phyloP scores from a whole-genome alignment of 306 rosid genomes.

The Echinosophora koreensis region DNA sequence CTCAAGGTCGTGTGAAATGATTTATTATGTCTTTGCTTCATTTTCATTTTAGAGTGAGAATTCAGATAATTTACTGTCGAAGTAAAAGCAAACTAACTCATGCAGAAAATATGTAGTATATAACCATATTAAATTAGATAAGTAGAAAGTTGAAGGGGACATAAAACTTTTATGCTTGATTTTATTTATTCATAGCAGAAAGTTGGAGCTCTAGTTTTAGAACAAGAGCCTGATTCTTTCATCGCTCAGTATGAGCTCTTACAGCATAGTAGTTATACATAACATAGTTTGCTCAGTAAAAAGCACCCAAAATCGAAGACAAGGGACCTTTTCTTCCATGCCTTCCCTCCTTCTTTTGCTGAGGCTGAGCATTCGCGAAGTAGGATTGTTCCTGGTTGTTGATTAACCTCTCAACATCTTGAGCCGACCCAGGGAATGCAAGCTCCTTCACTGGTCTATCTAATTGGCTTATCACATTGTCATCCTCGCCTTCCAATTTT shows the following conservation, averaged over 20 bases:
- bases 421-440: constrained; percentile 44
- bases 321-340: neutral
- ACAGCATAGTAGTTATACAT: neutral
- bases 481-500: constrained; percentile 41
- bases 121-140: neutral
- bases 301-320: constrained; percentile 38
- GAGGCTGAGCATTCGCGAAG: constrained; percentile 47
- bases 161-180: neutral
- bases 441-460: constrained; percentile 41
- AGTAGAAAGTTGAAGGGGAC: neutral
- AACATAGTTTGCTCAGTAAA: constrained; percentile 24
- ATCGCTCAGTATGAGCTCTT: neutral
- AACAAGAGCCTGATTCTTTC: neutral
- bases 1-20: too few species aligned
- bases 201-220: constrained; percentile 15
- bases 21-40: too few species aligned
- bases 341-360: neutral
- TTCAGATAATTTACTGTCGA: too few species aligned
- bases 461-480: constrained; percentile 54
- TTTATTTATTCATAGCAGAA: constrained; percentile 35
- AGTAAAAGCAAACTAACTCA: too few species aligned
- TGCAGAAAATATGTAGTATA: too few species aligned
- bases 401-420: constrained; percentile 45
- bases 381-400: constrained; percentile 42
- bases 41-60: too few species aligned